Evolutionary conservation across 805 yeast genomes (phyloP), one percentile per base, ranked within the genome.

Genomic region (Zygosaccharomyces bailii): DNA sequence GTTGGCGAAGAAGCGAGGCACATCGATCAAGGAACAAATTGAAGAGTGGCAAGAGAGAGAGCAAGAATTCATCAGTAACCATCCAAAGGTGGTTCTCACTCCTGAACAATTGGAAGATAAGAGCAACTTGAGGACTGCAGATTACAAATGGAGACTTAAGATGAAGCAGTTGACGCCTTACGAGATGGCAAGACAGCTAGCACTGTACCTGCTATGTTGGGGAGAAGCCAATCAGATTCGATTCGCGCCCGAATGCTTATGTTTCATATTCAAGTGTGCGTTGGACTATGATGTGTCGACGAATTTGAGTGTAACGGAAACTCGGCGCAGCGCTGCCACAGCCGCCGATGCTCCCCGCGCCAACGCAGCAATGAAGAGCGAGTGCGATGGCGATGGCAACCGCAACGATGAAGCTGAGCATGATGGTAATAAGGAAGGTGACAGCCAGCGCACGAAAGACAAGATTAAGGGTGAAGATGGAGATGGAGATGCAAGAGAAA

Each of bases 191-290:
- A 71, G 78, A 45, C 96, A 88, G 50, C 52, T 88, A 13, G 79
- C 86, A 0, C 63, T 88, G 5, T 89, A 81, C 56, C 69, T 88
- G 9, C 61, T 86, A 44, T 77, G 86, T 50, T 88, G 96, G 96
- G 95, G 96, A 0, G 96, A 88, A 60, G 88, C 96, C 0, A 86
- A 85, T 57, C 89, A 86, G 54, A 60, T 88, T 2, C 72, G 96
- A 50, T 88, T 85, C 55, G 82, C 88, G 80, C 96, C 96, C 0
- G 96, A 88, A 59, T 86, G 95, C 55, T 60, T 88, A 17, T 86
- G 95, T 49, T 88, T 89, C 53, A 77, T 88, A 19, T 87, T 82
- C 69, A 86, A 87, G 56, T 83, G 95, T 54, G 87, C 95, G 39
- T 75, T 90, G 79, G 65, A 63, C 84, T 50, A 85, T 83, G 36